Base-by-base conservation (phyloP, 495 filamentous ascomycete species). In the Immersiella caudata region DNA sequence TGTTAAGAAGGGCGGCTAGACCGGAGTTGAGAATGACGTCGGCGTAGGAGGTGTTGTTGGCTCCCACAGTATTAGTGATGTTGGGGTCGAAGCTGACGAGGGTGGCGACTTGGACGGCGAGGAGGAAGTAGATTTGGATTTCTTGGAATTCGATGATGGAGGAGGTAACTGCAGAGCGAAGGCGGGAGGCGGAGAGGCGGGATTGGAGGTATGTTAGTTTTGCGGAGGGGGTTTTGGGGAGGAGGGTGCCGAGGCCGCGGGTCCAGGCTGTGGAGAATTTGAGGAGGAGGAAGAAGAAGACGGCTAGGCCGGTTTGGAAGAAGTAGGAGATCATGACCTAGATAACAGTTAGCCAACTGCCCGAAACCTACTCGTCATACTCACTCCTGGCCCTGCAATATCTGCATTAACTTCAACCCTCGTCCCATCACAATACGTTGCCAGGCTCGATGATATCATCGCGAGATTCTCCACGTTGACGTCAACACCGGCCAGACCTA, bases 281-380 rank as follows among this genome's bases (percentile, higher is more conserved):
- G 6, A 58, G 57, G 7, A 68, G 24, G 5, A 68, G 24, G 26
- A 36, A 64, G 24, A 65, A 60, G 12, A 60, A 7, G 27, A 68
- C 3, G 6, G 49, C 62, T 18, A 68, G 56, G 11, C 22, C 27
- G 0, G 67, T 27, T 27, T 65, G 67, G 29, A 65, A 3, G 9
- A 68, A 51, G 29, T 68, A 68, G 6, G 67, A 68, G 6, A 68
- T 40, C 29, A 68, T 5, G 33, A 68, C 67, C 67, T 68, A 24
- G 35, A 20, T 1, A 60, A 33, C 21, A 22, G 66, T 35, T n/a
- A 62, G 20, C n/a, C 29, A 14, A 11, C 12, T 27, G 54, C 9
- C 12, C 60, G 25, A 25, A 62, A n/a, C n/a, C 57, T 21, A 35
- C 29, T 2, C 11, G 9, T 18, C 5, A 2, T 0, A 62, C 60